These are phyloP conservation scores for Picea abies DNA, from an alignment of 83 land plant species.

Conservation along the genomic window DNA sequence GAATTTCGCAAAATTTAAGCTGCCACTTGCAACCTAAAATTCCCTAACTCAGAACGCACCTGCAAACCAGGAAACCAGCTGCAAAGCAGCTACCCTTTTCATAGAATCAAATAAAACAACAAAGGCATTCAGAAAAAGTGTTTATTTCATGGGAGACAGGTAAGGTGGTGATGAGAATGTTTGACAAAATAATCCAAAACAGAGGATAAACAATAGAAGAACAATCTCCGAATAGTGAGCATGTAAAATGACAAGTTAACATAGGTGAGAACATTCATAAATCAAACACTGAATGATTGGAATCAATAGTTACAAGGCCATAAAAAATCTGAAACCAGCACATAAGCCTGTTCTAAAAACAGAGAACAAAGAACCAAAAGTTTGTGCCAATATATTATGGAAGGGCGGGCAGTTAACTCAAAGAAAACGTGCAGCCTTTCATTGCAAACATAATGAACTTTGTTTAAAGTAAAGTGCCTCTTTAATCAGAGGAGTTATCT, in stretches of 20 bases:
- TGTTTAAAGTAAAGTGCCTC: neutral
- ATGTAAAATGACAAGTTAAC: neutral
- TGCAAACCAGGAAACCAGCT: neutral
- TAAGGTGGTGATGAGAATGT: neutral
- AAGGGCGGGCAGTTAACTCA: neutral
- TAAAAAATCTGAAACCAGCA: neutral
- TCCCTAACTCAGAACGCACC: neutral
- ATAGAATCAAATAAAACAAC: neutral
- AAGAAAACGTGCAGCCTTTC: neutral
- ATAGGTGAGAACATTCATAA: neutral
- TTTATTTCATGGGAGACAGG: neutral
- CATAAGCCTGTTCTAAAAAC: neutral
- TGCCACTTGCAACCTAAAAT: too few relatives aligned
- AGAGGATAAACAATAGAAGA: neutral
- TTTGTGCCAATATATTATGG: neutral
- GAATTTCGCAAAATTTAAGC: neutral
- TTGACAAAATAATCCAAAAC: neutral
- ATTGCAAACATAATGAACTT: neutral
- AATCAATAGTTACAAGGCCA: neutral
- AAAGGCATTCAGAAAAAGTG: neutral
- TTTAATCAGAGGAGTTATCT: neutral
- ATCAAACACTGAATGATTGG: neutral
- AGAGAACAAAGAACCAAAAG: constrained; percentile 1
- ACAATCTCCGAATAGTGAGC: neutral
- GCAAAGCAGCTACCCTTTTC: neutral